These are phyloP conservation scores for Phycomyces nitens DNA, from an alignment of 192 early-diverging fungal genomes.

Conservation along the genomic window DNA sequence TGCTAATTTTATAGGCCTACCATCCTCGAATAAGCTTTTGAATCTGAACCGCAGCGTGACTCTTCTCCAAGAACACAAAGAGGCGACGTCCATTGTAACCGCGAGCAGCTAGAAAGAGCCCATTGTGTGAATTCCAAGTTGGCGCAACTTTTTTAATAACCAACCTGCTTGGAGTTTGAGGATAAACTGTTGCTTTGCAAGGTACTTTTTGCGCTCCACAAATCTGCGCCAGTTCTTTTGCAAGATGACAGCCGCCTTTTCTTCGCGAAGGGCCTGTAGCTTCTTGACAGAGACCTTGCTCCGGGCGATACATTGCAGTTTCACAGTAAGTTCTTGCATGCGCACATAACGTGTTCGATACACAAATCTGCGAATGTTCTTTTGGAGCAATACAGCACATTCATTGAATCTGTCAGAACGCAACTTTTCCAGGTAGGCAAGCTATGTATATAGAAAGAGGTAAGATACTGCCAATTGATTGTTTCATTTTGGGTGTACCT, in stretches of 20 bases:
- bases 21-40: slow-evolving; percentile 72
- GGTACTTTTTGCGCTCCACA: slow-evolving; percentile 51
- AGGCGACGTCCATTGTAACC: slow-evolving; percentile 59
- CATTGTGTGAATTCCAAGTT: background rate
- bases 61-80: slow-evolving; percentile 56
- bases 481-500: slow-evolving; percentile 29
- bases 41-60: slow-evolving; percentile 70
- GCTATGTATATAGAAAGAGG: slow-evolving; percentile 20
- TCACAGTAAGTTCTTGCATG: slow-evolving; percentile 54
- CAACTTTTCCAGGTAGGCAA: slow-evolving; percentile 85
- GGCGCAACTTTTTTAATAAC: background rate
- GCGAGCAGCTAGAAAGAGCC: slow-evolving; percentile 32
- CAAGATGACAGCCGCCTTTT: slow-evolving; percentile 68
- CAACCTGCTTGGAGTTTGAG: slow-evolving; percentile 58
- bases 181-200: slow-evolving; percentile 45
- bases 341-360: slow-evolving; percentile 56
- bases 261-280: slow-evolving; percentile 51
- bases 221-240: slow-evolving; percentile 73
- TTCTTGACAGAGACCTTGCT: slow-evolving; percentile 54
- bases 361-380: slow-evolving; percentile 75
- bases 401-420: slow-evolving; percentile 79
- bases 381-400: slow-evolving; percentile 88
- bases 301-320: slow-evolving; percentile 65
- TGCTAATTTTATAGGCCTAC: background rate
- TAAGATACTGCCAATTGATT: background rate